Percentiles rank a stretch among this genome's conserved stretches.
Evolutionary conservation across 345 rosid genomes (phyloP).

Genomic region (Fremontodendron californicum): DNA sequence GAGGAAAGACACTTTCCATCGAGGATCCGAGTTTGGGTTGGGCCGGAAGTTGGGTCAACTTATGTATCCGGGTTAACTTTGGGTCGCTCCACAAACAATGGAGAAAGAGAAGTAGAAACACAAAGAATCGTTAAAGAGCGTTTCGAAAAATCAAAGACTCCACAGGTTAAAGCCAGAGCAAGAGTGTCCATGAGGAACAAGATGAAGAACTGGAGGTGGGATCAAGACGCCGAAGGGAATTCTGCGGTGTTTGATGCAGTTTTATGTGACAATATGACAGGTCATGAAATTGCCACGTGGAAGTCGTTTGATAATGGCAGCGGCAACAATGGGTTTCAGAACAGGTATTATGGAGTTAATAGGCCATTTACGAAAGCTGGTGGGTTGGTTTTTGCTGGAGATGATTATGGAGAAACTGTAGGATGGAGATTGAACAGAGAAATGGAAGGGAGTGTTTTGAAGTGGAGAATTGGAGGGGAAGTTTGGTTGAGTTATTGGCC

Average conservation of each 20-base stretch:
- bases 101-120: conserved; percentile 45
- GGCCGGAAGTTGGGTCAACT: conserved; percentile 76
- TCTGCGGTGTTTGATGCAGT: conserved; percentile 66
- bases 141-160: conserved; percentile 38
- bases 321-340: background rate
- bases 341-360: conserved; percentile 26
- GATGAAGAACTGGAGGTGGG: conserved; percentile 73
- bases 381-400: conserved; percentile 70
- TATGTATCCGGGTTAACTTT: conserved; percentile 65
- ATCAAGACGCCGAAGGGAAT: conserved; percentile 81
- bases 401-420: conserved; percentile 64
- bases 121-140: conserved; percentile 37
- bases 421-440: conserved; percentile 82
- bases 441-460: conserved; percentile 89
- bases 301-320: conserved; percentile 14
- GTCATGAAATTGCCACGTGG: conserved; percentile 40
- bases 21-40: conserved; percentile 67
- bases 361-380: conserved; percentile 63
- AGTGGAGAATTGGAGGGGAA: conserved; percentile 80
- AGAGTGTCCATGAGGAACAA: conserved; percentile 44
- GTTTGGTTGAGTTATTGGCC: conserved; percentile 81
- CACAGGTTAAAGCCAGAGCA: conserved; percentile 49
- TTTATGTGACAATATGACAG: conserved; percentile 45
- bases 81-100: conserved; percentile 64
- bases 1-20: conserved; percentile 65